phyloP scores from a whole-genome alignment of 2,329 filamentous ascomycete species.

The Anthostomella pinea region DNA sequence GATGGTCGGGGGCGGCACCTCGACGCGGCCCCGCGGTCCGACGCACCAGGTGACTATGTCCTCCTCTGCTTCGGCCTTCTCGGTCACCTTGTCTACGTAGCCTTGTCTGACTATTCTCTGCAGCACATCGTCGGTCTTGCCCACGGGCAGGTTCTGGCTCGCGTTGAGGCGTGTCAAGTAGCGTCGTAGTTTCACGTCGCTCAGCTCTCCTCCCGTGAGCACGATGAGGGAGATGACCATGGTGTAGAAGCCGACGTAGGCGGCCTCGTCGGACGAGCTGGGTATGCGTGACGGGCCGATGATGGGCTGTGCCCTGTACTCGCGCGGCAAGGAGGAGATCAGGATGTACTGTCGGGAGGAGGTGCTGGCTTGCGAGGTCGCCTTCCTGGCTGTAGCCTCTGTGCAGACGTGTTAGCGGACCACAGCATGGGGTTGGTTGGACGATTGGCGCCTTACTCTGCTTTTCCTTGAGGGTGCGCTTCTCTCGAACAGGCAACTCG shows the following conservation, averaged over 20 bases:
- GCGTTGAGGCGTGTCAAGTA: slow-evolving; percentile 74
- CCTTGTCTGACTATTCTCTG: slow-evolving; percentile 75
- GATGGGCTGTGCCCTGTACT: slow-evolving; percentile 65
- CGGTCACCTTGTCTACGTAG: slow-evolving; percentile 74
- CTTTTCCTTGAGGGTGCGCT: slow-evolving; percentile 73
- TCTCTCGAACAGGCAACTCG: slow-evolving; percentile 79
- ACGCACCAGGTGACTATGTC: slow-evolving; percentile 78
- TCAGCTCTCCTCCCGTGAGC: slow-evolving; percentile 69
- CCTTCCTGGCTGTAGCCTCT: slow-evolving; percentile 38
- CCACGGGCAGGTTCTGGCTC: slow-evolving; percentile 68
- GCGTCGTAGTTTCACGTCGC: slow-evolving; percentile 74
- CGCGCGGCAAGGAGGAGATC: slow-evolving; percentile 65
- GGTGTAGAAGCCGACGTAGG: slow-evolving; percentile 78
- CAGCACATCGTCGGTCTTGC: slow-evolving; percentile 73
- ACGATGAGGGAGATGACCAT: slow-evolving; percentile 75
- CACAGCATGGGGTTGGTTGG: neutral
- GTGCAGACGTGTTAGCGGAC: slow-evolving; percentile 33
- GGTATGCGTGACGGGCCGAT: slow-evolving; percentile 66
- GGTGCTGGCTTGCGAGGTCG: slow-evolving; percentile 46
- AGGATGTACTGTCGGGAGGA: slow-evolving; percentile 74
- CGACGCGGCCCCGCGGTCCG: slow-evolving; percentile 80
- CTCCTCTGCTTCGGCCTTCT: slow-evolving; percentile 65
- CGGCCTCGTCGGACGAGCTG: slow-evolving; percentile 66
- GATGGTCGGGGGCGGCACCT: slow-evolving; percentile 76
- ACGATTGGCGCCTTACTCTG: slow-evolving; percentile 56